These are phyloP conservation scores for Bifiguratus adelaidae DNA, from an alignment of 192 early-diverging fungal genomes.

Conservation along the genomic window DNA sequence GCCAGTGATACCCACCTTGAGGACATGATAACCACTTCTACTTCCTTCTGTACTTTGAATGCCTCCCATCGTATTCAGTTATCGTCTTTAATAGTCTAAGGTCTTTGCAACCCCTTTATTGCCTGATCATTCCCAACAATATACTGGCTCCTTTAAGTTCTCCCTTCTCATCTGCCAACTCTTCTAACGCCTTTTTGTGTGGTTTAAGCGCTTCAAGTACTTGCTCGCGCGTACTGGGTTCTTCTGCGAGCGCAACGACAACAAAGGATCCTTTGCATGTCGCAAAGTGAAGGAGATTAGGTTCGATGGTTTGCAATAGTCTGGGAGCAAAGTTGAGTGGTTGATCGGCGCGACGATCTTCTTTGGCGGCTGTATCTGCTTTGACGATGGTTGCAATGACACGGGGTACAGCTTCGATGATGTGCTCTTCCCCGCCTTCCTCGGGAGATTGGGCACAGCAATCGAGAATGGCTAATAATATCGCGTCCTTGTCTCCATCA, in stretches of 20 bases:
- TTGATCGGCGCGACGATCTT: constrained; percentile 3
- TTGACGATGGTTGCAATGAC: constrained; percentile 34
- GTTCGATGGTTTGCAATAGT: constrained; percentile 12
- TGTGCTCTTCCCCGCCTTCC: too few species aligned
- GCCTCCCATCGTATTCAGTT: too few species aligned
- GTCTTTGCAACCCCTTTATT: too few species aligned
- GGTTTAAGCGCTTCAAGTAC: constrained; percentile 37
- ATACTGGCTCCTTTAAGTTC: background rate
- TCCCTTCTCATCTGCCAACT: constrained; percentile 10
- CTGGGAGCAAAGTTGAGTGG: constrained; percentile 22
- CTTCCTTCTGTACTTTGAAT: constrained; percentile 34
- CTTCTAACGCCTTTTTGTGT: constrained; percentile 39
- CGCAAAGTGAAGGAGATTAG: constrained; percentile 19
- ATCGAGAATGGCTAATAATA: background rate
- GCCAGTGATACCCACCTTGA: constrained; percentile 30
- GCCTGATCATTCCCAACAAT: constrained; percentile 2
- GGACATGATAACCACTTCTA: constrained; percentile 54
- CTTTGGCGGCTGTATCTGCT: constrained; percentile 12
- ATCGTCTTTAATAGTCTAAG: too few species aligned
- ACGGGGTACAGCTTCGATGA: too few species aligned
- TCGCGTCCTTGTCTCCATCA: constrained; percentile 7
- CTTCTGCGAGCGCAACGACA: constrained; percentile 21
- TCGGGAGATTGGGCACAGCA: background rate
- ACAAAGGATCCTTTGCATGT: constrained; percentile 26
- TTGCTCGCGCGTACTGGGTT: constrained; percentile 8